Base-by-base conservation (phyloP, 2,329 filamentous ascomycete genomes). In the Pseudogymnoascus sp. region DNA sequence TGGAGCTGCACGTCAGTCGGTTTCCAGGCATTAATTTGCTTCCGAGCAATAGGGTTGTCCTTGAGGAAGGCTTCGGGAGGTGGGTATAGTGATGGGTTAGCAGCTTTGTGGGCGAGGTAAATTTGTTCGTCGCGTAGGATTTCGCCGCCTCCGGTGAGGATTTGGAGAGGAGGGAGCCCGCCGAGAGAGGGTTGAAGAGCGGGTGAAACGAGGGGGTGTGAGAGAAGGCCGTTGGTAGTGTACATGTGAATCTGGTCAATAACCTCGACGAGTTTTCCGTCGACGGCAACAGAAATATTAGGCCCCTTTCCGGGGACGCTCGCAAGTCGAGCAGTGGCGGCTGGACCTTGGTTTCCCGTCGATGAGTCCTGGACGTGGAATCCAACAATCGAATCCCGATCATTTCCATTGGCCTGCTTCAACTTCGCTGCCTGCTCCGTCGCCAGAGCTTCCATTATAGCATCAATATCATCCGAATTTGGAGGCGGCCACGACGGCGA, bases 1-100 rank as follows among this genome's bases (percentile, higher is more conserved):
- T 97, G 95, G 1, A 99, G 81, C 72, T 97, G 92, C 0, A 97
- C 93, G 69, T 96, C 85, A 0, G 95, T 99, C 0, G 92, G 90
- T 64, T 86, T 85, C 74, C 91, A 96, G 66, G 82, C 86, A 37
- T 81, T 78, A 15, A 95, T 71, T 11, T 80, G 75, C 3, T 69
- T 66, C 60, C 74, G 76, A 1, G 82, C 80, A 19, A 81, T 81
- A 29, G 88, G 87, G 64, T 82, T 79, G 38, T 88, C 83, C 35
- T 87, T 80, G 65, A 95, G 77, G 46, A 85, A 80, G 0, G 79
- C 79, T 38, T 88, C 82, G 0, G 83, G 80, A 0, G 90, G 90
- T 0, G 88, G 83, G 70, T 96, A 97, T 64, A 85, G 83, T 23
- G 82, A 73, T 0, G 95, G 95, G 67, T 96, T 86, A 11, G 95